Evolutionary conservation across 2,329 filamentous ascomycete genomes (phyloP).

Genomic region (Pseudogymnoascus sp.): DNA sequence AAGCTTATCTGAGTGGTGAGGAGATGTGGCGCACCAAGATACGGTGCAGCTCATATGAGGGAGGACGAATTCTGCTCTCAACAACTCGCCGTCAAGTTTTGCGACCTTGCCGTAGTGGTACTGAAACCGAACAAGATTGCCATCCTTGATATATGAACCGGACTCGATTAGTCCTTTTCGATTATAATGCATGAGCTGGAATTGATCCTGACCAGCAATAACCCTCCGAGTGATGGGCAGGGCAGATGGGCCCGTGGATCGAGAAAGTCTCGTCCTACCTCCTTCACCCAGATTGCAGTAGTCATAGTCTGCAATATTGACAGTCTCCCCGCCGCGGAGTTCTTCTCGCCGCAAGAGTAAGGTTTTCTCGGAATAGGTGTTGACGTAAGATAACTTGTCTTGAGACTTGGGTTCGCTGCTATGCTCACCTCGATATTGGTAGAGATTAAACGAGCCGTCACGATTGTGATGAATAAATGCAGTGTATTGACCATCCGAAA

Average conservation of each 20-base stretch:
- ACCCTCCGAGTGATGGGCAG: conserved; percentile 30
- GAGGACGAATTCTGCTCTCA: conserved; percentile 45
- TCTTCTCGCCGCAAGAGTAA: conserved; percentile 29
- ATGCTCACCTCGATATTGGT: conserved; percentile 23
- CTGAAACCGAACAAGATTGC: conserved; percentile 44
- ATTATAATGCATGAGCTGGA: conserved; percentile 42
- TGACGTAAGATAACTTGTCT: conserved; percentile 35
- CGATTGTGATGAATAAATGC: conserved; percentile 32
- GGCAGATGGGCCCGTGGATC: too few relatives aligned
- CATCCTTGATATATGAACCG: conserved; percentile 45
- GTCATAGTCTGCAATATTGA: conserved; percentile 42
- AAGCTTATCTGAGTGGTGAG: conserved; percentile 41
- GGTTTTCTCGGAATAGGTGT: conserved; percentile 39
- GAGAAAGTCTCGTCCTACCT: conserved; percentile 32
- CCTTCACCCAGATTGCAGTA: conserved; percentile 23
- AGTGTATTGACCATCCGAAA: conserved; percentile 41
- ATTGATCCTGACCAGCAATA: conserved; percentile 35
- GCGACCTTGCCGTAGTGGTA: conserved; percentile 48
- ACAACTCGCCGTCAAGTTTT: conserved; percentile 44
- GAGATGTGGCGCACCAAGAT: conserved; percentile 44
- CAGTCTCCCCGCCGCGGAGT: conserved; percentile 27
- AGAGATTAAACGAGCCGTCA: conserved; percentile 9
- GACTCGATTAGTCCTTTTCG: conserved; percentile 43
- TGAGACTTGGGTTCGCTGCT: conserved; percentile 37
- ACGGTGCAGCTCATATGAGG: conserved; percentile 45